Evolutionary conservation across 208 protist species (phyloP), one percentile per base, ranked within the genome.

Genomic region (Angomonas deanei): DNA sequence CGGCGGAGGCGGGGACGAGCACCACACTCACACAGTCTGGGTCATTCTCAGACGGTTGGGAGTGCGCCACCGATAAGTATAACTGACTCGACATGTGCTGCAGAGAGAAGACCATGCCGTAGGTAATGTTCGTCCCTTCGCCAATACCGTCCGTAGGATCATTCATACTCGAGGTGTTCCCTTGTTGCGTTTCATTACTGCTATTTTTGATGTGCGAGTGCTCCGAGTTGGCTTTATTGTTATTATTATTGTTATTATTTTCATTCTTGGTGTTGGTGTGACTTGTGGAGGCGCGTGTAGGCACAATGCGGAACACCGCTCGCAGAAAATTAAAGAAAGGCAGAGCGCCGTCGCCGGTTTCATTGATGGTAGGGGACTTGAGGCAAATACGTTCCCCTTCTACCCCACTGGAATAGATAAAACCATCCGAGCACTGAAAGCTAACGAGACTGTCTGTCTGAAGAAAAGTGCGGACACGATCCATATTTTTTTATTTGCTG

Each of bases 371-470:
- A 8, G 72, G 74, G 0, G 61, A 66, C 32, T 77, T 75, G 8
- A 92, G 68, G 58, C 72, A 81, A 0, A 92, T 59, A 2, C 70
- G 72, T 57, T 83, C 75, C 6, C 66, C 70, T 30, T 76, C 71
- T 11, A 88, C 34, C 6, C 85, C 85, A 0, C 73, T 62, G 0
- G 71, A 73, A 17, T 70, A 72, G 11, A 92, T 63, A 64, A 76
- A 92, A n/a, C 85, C 85, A 39, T 92, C 74, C 17, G 66, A 60
- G 66, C 85, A 92, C 47, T 78, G 77, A 28, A 92, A 69, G 56
- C 82, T 76, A 26, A 88, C 65, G 62, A 86, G 70, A 0, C 76
- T 70, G 32, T 76, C 71, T 48, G 84, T 77, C 54, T 80, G 83
- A 11, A 92, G 62, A 6, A 70, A 70, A 11, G 70, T 58, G 17